Evolutionary conservation across 2,329 filamentous ascomycete genomes (phyloP), one percentile per base, ranked within the genome.

Genomic region (Penicillium sclerotiorum): DNA sequence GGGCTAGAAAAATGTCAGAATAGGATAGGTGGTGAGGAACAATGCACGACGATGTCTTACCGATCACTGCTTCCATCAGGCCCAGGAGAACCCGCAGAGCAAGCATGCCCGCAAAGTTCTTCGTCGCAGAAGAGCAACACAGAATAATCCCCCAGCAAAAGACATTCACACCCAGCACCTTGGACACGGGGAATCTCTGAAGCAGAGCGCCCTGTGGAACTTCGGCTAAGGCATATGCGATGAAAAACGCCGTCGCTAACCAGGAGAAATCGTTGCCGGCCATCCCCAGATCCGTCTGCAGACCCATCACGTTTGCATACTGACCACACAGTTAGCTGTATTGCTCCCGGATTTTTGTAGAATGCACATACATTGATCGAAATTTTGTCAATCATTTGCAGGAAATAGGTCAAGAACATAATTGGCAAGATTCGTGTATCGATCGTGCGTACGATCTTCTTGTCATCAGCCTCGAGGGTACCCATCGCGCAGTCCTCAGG

Each of bases 251-350:
- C 0, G 82, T 85, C 2, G 82, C 82, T 15, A 83, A 67, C 66
- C 83, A 83, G 40, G 80, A 81, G 63, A 86, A 87, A 41, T 87
- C 77, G 52, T 86, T 85, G 15, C 79, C 80, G 11, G 68, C 63
- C 40, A 87, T 74, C 0, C 77, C 70, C 6, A 84, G 73, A 49
- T 85, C 82, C 43, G 75, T 66, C 18, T 67, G 72, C 7, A 88
- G 64, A 3, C 83, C 83, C 84, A 87, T 88, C 44, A 88, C 82
- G 51, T 80, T 81, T 15, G 82, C 83, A 61, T 87, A 87, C 78
- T 85, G 63, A 2, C 8, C 15, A 15, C 2, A 25, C 4, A 8
- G 15, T 38, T 35, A 42, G 39, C 23, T 28, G 7, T 28, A 20
- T n/a, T 13, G 13, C 9, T 15, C 36, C 27, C 20, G 6, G 8